Evolutionary conservation across 305 asterid genomes (phyloP), one percentile per base, ranked within the genome.

Genomic region (Fraxinus albicans): DNA sequence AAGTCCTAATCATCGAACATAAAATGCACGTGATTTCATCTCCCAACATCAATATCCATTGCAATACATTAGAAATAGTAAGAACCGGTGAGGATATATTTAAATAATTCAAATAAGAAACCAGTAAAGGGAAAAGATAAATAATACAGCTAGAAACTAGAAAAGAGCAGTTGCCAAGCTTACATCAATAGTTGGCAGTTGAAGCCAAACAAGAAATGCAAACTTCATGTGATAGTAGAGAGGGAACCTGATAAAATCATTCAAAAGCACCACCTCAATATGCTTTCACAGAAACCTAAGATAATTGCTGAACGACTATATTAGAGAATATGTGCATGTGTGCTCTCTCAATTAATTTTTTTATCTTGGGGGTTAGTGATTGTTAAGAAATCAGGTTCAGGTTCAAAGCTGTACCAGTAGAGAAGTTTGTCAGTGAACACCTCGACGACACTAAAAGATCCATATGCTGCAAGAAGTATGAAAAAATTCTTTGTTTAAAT

Each of bases 141-240:
- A 44, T 67, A 76, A 34, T 50, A 81, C 25, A 75, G 76, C 21
- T 15, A 9, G 9, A 69, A 76, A 82, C 21, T 53, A 44, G 82
- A 27, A 8, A 69, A 76, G 33, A 70, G 70, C 58, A 70, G 63
- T 63, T 78, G 29, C 36, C 58, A 79, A 79, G 79, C 95, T 89
- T 92, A 96, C 99, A 83, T 96, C 91, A 81, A 88, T 83, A 69
- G 93, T 65, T 53, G 99, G 99, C 82, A 96, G 93, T 85, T 96
- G 98, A 87, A 96, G 98, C 99, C 98, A 96, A 82, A 96, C 97
- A 77, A 96, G 99, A 89, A 96, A 94, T 63, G 98, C 99, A 89
- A 96, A 93, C 96, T 96, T 96, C 92, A 87, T 60, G 85, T 92
- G 98, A 81, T 96, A 95, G 92, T 96, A 96, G 82, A 90, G 83